Evolutionary conservation across 768 basidiomycete species (phyloP).

Genomic region (Rhodotorula toruloides): DNA sequence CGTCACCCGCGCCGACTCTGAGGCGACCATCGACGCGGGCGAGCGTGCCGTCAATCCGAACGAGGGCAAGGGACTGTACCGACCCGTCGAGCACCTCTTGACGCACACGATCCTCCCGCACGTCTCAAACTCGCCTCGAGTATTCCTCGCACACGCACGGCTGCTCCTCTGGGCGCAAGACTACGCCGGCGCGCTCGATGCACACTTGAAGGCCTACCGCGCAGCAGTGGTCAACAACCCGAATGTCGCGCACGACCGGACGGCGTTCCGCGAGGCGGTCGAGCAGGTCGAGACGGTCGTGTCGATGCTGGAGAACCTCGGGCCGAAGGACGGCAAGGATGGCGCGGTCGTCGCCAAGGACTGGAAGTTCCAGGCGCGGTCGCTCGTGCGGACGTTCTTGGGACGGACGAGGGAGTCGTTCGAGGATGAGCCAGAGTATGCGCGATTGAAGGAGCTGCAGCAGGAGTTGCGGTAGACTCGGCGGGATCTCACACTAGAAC

Average conservation of each 20-base stretch:
- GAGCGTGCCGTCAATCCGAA: conserved; percentile 53
- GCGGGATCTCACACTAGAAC: too few relatives aligned
- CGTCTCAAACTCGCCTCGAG: conserved; percentile 62
- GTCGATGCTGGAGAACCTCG: conserved; percentile 74
- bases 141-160: conserved; percentile 80
- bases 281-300: conserved; percentile 76
- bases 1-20: conserved; percentile 58
- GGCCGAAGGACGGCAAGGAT: conserved; percentile 53
- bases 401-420: conserved; percentile 75
- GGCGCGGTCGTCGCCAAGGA: conserved; percentile 46
- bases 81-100: conserved; percentile 67
- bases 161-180: conserved; percentile 65
- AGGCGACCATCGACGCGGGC: conserved; percentile 14
- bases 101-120: conserved; percentile 74
- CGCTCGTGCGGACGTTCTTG: conserved; percentile 80
- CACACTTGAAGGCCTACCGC: conserved; percentile 80
- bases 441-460: conserved; percentile 59
- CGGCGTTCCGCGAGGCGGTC: conserved; percentile 68
- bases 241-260: conserved; percentile 61
- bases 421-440: conserved; percentile 83
- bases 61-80: conserved; percentile 62
- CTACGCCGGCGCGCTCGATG: conserved; percentile 73
- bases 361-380: conserved; percentile 82
- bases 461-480: conserved; percentile 56
- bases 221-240: conserved; percentile 57